Evolutionary conservation across 148 eudicot genomes (phyloP).

Genomic region (Persicaria tinctoria): DNA sequence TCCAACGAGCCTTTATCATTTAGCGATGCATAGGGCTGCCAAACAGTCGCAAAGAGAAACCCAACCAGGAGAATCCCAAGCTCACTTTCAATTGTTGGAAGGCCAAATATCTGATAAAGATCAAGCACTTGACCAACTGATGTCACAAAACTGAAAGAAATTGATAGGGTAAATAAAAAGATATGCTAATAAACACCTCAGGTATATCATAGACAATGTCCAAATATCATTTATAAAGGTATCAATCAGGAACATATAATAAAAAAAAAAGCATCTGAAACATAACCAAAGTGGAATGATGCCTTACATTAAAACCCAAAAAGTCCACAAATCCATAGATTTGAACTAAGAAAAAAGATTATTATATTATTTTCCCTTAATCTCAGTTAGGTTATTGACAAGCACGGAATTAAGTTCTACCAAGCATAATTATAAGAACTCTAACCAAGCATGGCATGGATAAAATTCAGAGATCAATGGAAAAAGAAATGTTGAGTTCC

Average conservation of each 20-base stretch:
- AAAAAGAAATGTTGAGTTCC: too few species aligned
- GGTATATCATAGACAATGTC: not conserved
- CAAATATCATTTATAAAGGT: not conserved
- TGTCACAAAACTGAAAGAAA: conserved; percentile 57
- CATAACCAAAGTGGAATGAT: not conserved
- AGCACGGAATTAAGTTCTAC: not conserved
- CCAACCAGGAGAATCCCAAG: conserved; percentile 54
- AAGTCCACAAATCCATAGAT: too few species aligned
- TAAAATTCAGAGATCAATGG: too few species aligned
- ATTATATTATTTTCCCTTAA: not conserved
- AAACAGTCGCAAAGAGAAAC: conserved; percentile 52
- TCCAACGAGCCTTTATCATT: conserved; percentile 84
- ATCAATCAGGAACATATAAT: not conserved
- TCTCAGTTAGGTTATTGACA: not conserved
- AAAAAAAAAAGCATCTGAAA: not conserved
- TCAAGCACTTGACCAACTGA: conserved; percentile 50
- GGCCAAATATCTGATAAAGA: conserved; percentile 55
- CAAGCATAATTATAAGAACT: not conserved
- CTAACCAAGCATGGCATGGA: too few species aligned
- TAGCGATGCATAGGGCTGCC: conserved; percentile 83
- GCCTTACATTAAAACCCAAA: not conserved
- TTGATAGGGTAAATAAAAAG: not conserved
- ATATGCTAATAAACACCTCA: not conserved
- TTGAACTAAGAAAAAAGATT: too few species aligned
- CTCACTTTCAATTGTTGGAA: conserved; percentile 40